A percentile compares a stretch with the other conserved stretches of the same genome.
Conservation (phyloP, 2,329 filamentous ascomycete species). For the Botrytis paeoniae region DNA sequence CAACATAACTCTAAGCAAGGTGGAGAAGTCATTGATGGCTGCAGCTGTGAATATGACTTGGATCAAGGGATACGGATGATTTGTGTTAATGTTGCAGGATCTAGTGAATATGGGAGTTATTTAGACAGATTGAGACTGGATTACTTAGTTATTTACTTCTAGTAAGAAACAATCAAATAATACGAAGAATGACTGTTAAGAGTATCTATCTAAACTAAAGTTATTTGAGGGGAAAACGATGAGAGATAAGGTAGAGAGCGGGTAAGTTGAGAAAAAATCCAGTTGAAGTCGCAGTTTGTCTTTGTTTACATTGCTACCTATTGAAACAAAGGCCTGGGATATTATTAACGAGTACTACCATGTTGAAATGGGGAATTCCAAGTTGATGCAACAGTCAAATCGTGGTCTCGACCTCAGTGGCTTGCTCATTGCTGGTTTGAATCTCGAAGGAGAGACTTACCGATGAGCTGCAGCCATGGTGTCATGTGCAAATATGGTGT, state of each 20-base stretch:
- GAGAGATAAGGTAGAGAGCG: not conserved
- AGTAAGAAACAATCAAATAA: not conserved
- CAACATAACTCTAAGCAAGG: not conserved
- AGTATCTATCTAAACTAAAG: too few species aligned
- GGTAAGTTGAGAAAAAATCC: not conserved
- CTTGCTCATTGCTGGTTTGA: not conserved
- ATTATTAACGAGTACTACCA: too few species aligned
- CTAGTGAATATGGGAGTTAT: not conserved
- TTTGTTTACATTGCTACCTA: not conserved
- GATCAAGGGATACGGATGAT: accelerated
- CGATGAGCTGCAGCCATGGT: not conserved
- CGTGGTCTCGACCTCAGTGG: not conserved
- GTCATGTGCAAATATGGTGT: too few species aligned
- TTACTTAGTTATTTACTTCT: not conserved
- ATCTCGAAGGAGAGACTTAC: not conserved
- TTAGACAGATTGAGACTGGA: not conserved
- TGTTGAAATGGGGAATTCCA: not conserved
- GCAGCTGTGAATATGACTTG: not conserved
- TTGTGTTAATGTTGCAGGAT: not conserved
- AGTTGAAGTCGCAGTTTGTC: not conserved
- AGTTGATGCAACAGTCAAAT: not conserved
- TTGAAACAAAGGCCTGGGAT: too few species aligned
- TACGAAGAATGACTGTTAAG: not conserved
- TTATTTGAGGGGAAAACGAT: not conserved
- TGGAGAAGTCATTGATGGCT: accelerated